Evolutionary conservation across 352 stramenopile genomes (phyloP), one percentile per base, ranked within the genome.

Genomic region (Pythium dissotocum): DNA sequence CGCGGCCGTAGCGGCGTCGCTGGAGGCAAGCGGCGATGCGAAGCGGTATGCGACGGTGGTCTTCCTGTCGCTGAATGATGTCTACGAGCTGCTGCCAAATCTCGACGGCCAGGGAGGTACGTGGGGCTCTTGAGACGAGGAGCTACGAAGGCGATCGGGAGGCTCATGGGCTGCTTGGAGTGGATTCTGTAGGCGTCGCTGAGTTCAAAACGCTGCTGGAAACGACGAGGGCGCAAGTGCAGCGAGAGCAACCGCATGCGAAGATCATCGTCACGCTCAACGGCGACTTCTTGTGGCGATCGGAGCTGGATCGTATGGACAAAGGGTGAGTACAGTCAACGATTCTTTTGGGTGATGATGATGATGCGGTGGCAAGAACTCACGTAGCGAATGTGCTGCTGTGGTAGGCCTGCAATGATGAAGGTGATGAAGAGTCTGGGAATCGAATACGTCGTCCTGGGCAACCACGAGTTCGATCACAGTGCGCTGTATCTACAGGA

Each of bases 391-490:
- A 16, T 44, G 36, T 6, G 21, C 58, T 44, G 4, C 6, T 60
- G 32, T 71, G 42, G n/a, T 61, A 92, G 83, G 40, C 73, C 73
- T 38, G n/a, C 79, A 28, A 91, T 93, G 85, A 77, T 93, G 16
- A 46, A 89, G n/a, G 35, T 91, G 38, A 58, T 93, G 44, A 85
- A 87, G 30, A 48, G 52, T 4, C 65, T 89, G 7, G 72, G 70
- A 6, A 80, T 93, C 33, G 80, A 90, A 16, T 83, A 79, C 38
- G 82, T 89, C 56, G 84, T 93, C n/a, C 38, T 90, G 42, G 85
- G 85, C 33, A 93, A 93, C 69, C 85, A 93, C 70, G 85, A 93
- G 63, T 91, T 93, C 46, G 85, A 93, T 58, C 90, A 89, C 69
- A 77, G 85, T 10, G 80, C 74, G 1, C 60, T 73, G 6, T 55